Evolutionary conservation across 257 asterid genomes (phyloP), one percentile per base, ranked within the genome.

Genomic region (Osmanthus fragrans): DNA sequence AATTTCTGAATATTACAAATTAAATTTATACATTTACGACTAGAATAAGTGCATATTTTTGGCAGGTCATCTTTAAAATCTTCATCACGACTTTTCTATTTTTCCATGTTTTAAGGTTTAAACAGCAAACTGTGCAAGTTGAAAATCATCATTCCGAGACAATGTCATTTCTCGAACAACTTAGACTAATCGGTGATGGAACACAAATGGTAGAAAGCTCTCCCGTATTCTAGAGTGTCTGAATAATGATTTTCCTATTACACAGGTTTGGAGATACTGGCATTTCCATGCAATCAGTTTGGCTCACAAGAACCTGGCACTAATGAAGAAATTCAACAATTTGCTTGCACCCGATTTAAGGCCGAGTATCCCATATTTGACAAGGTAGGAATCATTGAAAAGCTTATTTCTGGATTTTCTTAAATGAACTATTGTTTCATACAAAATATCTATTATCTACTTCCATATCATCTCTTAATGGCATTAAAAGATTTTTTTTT

Each of bases 261-360:
- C 69, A 63, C 51, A 74, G 78, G 78, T 39, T 25, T 74, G 36
- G 78, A 74, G 72, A 74, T 60, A n/a, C 37, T 74, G 58, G 72
- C 78, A 4, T 74, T 74, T 60, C 78, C 78, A 21, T 74, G 78
- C 78, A 74, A 74, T 74, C 78, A 74, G 78, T 74, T 74, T 37
- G 71, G 60, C 21, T 60, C 78, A 12, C 78, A 74, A 67, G 78
- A 74, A 45, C 78, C 78, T 34, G 78, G 78, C 49, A 74, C 21
- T 42, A 65, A 74, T 60, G 78, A 74, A 74, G 71, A 74, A 40
- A 74, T 74, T 60, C 72, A 74, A 42, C 71, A 74, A 72, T 65
- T 60, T 60, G 78, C 78, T 36, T 74, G 78, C 78, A 36, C 71
- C 40, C 78, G 70, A 18, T 74, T 58, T 9, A 63, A 42, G 70